phyloP scores from a whole-genome alignment of 2,329 filamentous ascomycete genomes.

The Colletotrichum cordylinicola region DNA sequence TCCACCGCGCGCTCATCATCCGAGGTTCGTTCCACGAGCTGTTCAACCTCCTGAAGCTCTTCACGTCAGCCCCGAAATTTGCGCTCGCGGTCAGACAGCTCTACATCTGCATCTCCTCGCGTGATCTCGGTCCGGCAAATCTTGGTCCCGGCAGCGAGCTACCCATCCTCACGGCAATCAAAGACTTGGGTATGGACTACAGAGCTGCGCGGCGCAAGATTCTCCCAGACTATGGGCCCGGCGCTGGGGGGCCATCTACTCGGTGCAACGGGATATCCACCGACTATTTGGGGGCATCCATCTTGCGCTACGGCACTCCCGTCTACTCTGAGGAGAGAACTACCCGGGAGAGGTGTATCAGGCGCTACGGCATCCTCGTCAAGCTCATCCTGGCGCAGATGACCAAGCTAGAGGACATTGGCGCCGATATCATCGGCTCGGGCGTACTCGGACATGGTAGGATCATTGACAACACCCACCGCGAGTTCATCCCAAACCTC shows the following conservation, averaged over 20 bases:
- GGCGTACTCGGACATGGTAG: fast-evolving
- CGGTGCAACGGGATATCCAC: too few species aligned
- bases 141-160: not conserved
- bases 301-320: too few species aligned
- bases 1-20: not conserved
- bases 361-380: not conserved
- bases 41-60: not conserved
- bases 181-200: not conserved
- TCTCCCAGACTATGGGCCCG: not conserved
- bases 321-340: too few species aligned
- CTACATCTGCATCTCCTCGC: not conserved
- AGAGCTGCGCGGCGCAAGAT: not conserved
- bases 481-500: not conserved
- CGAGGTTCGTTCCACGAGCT: not conserved
- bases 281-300: too few species aligned
- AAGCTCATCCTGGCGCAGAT: not conserved
- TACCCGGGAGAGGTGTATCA: not conserved
- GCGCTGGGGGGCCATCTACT: too few species aligned
- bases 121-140: fast-evolving
- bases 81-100: not conserved
- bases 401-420: not conserved
- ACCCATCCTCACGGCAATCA: not conserved
- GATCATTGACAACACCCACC: not conserved
- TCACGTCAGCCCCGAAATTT: not conserved
- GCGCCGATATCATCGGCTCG: not conserved